Evolutionary conservation across 1,284 basidiomycete species (phyloP), one percentile per base, ranked within the genome.

Genomic region (Sporisorium graminicola): DNA sequence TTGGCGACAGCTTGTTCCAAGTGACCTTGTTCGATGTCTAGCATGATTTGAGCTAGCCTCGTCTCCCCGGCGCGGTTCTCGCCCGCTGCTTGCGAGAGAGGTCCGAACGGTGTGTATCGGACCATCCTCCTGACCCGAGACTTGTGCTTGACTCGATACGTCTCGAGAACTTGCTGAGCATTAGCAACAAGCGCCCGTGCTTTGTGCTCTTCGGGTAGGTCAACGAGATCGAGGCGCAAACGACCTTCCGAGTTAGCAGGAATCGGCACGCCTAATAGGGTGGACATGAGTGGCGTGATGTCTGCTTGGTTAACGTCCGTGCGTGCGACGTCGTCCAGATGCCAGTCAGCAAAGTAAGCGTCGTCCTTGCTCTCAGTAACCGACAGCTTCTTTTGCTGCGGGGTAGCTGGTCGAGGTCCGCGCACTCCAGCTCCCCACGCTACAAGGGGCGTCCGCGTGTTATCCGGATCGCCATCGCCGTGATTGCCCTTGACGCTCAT

Each of bases 401-500:
- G 2, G 0, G 55, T 54, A 0, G 73, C 56, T 1, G 43, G 12
- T 26, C 26, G 29, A 27, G 82, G 79, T 13, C 27, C 40, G 5
- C 77, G 69, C 4, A 85, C 65, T 6, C 94, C 93, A 42, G 90
- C 88, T 0, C 93, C 93, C 93, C 94, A 95, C 0, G 89, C 90
- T n/a, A 95, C 88, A 18, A 94, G 87, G 18, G 93, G 93, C 0
- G 93, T 95, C 24, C 92, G 90, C 6, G 94, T 94, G 77, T 92
- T 94, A 84, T 95, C 93, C 0, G 93, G 93, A 77, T 95, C 91
- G 31, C 94, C 94, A 79, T 95, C 94, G 3, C 94, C 94, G 72
- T 95, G 94, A 80, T 94, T 95, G 27, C 94, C 94, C 63, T 94
- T 92, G 47, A 89, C 90, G 9, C 92, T 93, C 94, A 95, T 95